Base-by-base conservation (phyloP, 805 yeast genomes). In the Starmera quercuum region DNA sequence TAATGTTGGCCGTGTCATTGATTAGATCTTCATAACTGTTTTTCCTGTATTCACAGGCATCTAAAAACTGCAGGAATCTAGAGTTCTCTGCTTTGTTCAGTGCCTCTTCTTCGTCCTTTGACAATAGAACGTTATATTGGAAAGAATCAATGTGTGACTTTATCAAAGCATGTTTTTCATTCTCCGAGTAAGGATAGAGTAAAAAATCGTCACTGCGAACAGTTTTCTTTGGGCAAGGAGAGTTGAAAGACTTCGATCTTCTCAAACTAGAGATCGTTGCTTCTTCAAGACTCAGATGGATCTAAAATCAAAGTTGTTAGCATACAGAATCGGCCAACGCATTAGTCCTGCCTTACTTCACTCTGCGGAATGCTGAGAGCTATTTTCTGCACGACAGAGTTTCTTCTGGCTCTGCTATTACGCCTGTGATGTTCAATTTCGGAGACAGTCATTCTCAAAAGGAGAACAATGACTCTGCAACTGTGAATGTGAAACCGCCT, bases 311-410 rank as follows among this genome's bases (percentile, higher is more conserved):
- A n/a, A n/a, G n/a, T n/a, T n/a, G n/a, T n/a, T n/a, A n/a, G n/a
- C n/a, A n/a, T n/a, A n/a, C n/a, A n/a, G n/a, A n/a, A n/a, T n/a
- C n/a, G n/a, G n/a, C n/a, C n/a, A 11, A 27, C 25, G 15, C 12
- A 21, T 14, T 7, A 17, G 23, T 31, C 15, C 25, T 2, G 16
- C 17, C 13, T 19, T 15, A 4, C 33, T 18, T 64, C 63, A 3
- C 53, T 41, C 15, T 57, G 56, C 2, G 78, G 77, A 8, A 67
- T 63, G 23, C 68, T 72, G 29, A 66, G 54, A 0, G 86, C 86
- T 30, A 79, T 76, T 20, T 62, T 56, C 32, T 75, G 75, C 1
- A 79, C 85, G 39, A 78, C 69, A 3, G 87, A 78, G 38, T 71
- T 68, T 35, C 78, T 66, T 47, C 86, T 62, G 7, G 66, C 63